A percentile compares a stretch with the other conserved stretches of the same genome.
phyloP scores from a whole-genome alignment of 768 basidiomycete genomes.

The Collybia sordida region DNA sequence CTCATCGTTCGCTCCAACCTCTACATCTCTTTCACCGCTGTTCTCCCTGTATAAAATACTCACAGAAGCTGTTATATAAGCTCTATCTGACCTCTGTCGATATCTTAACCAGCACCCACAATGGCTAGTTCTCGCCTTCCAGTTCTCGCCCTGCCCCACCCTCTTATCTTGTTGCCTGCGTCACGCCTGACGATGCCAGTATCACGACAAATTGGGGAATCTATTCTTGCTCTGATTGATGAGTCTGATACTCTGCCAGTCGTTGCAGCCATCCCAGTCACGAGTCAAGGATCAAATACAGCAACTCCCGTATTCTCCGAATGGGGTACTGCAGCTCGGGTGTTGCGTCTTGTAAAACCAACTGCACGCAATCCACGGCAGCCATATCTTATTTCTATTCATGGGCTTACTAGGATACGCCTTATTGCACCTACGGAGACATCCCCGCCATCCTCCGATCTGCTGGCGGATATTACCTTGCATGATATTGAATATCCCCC shows the following conservation, averaged over 20 bases:
- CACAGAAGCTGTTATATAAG: too few species aligned
- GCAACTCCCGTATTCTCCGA: conserved; percentile 35
- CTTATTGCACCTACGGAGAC: conserved; percentile 39
- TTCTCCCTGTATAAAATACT: too few species aligned
- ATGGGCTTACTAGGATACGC: conserved; percentile 67
- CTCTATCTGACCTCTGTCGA: too few species aligned
- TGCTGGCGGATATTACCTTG: conserved; percentile 29
- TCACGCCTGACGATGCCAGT: conserved; percentile 70
- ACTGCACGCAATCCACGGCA: conserved; percentile 52
- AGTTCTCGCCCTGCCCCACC: conserved; percentile 68
- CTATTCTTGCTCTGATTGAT: conserved; percentile 64
- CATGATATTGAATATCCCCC: conserved; percentile 51
- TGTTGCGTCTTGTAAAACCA: conserved; percentile 69
- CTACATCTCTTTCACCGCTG: not conserved
- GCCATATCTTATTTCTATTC: conserved; percentile 68
- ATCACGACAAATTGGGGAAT: conserved; percentile 57
- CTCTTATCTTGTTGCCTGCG: conserved; percentile 73
- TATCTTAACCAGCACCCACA: not conserved
- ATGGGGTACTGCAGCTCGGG: conserved; percentile 70
- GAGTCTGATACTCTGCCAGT: conserved; percentile 69
- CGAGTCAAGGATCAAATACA: conserved; percentile 22
- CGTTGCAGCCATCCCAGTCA: conserved; percentile 64
- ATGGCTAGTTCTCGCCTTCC: conserved; percentile 58
- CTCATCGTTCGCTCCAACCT: not conserved
- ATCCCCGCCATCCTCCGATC: conserved; percentile 24